Percentiles rank a stretch among this genome's conserved stretches.
phyloP scores from a whole-genome alignment of 169 alveolate species.

The Cryptosporidium felis region DNA sequence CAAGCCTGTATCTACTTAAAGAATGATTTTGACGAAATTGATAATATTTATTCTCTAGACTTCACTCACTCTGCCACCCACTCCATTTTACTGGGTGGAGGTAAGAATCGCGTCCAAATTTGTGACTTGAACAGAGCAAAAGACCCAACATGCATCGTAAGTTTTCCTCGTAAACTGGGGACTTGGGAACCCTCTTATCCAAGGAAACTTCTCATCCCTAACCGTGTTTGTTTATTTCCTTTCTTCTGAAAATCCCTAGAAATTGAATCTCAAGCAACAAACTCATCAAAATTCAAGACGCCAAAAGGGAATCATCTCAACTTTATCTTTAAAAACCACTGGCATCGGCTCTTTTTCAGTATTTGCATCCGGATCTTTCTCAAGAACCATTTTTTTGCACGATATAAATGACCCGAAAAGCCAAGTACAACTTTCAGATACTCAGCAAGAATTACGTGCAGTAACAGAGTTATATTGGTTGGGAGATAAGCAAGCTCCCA shows the following conservation, averaged over 20 bases:
- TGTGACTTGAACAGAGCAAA: neutral
- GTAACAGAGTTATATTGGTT: slow-evolving; percentile 56
- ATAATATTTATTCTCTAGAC: slow-evolving; percentile 20
- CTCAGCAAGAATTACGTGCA: neutral
- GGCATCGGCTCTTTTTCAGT: slow-evolving; percentile 59
- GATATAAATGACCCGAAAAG: slow-evolving; percentile 17
- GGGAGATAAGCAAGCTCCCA: no score
- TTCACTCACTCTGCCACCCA: neutral
- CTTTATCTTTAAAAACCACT: slow-evolving; percentile 25
- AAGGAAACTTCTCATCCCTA: no score
- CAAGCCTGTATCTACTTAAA: neutral
- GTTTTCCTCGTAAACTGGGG: no score
- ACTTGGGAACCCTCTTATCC: no score
- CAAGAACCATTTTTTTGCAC: slow-evolving; percentile 17
- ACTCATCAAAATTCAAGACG: neutral
- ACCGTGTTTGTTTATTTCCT: no score
- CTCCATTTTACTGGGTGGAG: slow-evolving; percentile 18
- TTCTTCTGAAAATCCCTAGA: no score
- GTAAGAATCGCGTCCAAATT: slow-evolving; percentile 7
- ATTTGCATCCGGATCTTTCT: slow-evolving; percentile 36
- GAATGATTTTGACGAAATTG: slow-evolving; percentile 15
- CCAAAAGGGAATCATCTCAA: slow-evolving; percentile 50
- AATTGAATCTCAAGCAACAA: neutral
- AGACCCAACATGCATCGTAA: neutral
- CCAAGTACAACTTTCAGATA: slow-evolving; percentile 12